Percentiles rank a stretch among this genome's conserved stretches.
phyloP scores from a whole-genome alignment of 371 early-diverging fungal species.

The Modicella reniformis region DNA sequence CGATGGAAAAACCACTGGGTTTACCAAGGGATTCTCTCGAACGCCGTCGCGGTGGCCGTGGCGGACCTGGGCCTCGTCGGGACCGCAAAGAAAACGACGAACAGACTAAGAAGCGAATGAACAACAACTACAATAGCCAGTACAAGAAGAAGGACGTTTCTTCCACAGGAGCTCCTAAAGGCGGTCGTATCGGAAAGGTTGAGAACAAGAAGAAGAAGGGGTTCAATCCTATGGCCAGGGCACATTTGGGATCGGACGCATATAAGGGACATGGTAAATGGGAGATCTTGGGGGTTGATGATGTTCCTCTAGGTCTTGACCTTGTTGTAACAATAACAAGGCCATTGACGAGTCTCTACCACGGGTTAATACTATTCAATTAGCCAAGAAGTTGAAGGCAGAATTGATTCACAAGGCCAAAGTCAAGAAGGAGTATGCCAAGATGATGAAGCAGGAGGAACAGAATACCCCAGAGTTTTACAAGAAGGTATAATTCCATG shows the following conservation, averaged over 20 bases:
- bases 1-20: constrained; percentile 36
- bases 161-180: background rate
- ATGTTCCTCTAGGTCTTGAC: background rate
- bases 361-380: background rate
- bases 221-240: constrained; percentile 49
- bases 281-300: background rate
- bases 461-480: constrained; percentile 51
- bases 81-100: constrained; percentile 39
- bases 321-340: background rate
- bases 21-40: constrained; percentile 50
- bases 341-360: background rate
- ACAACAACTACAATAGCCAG: constrained; percentile 43
- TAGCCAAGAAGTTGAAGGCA: constrained; percentile 66
- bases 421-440: constrained; percentile 70
- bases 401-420: constrained; percentile 70
- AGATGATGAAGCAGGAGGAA: constrained; percentile 50
- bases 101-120: constrained; percentile 28
- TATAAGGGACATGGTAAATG: constrained; percentile 46
- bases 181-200: background rate
- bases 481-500: constrained; percentile 34
- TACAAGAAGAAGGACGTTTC: constrained; percentile 17
- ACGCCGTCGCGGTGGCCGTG: constrained; percentile 47
- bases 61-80: constrained; percentile 45
- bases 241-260: constrained; percentile 53
- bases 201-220: constrained; percentile 46